Evolutionary conservation across 768 basidiomycete genomes (phyloP), one percentile per base, ranked within the genome.

Genomic region (Mycena polygramma): DNA sequence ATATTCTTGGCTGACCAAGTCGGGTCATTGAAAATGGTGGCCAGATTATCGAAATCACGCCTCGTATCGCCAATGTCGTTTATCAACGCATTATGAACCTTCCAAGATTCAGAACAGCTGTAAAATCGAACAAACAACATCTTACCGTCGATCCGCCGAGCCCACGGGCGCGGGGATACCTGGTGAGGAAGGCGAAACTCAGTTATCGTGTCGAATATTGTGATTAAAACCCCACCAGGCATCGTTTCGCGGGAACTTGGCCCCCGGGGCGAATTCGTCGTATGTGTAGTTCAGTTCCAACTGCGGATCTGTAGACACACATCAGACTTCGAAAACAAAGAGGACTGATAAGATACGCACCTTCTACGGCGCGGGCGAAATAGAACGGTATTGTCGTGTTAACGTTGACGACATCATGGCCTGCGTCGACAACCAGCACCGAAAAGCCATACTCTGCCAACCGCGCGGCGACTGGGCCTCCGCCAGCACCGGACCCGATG

Each of bases 131-230:
- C 30, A 30, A 14, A 37, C 15, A 11, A 22, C 35, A 19, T 14
- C 63, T 57, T 36, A 80, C 79, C 39, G 79, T 79, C 35, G 79
- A 80, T 6, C 79, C 79, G 63, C 79, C 79, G 2, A 80, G 14
- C 2, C 66, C 79, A 52, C 78, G 70, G 20, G 78, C 77, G 20
- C 78, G 75, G n/a, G 79, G 79, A 74, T 80, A 80, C 79, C 79
- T 79, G 10, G 30, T 30, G 30, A 30, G 4, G 26, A 6, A 49
- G 22, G 22, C n/a, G 24, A 2, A 46, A 30, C n/a, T 30, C 26
- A 26, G 53, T 46, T 75, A 75, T 4, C 72, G 72, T 13, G 53
- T 54, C 19, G 78, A 75, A 11, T 22, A 10, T 49, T n/a, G 30
- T 8, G 30, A 77, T 67, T 77, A 75, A 45, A 67, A 48, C 46